Base-by-base conservation (phyloP, 805 yeast species). In the Pichia pseudocactophila region DNA sequence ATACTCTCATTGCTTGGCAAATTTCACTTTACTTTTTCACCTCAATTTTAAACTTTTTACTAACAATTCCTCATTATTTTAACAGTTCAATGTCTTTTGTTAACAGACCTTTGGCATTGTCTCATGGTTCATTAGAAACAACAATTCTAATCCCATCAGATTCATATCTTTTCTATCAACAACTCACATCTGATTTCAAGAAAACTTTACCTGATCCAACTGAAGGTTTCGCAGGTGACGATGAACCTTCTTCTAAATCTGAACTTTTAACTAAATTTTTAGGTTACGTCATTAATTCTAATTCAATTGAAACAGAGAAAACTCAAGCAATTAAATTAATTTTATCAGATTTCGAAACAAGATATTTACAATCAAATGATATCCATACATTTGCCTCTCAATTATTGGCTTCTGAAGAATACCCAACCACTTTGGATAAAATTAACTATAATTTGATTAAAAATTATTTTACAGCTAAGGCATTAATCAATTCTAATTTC, bases 61-160 rank as follows among this genome's bases (percentile, higher is more conserved):
- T 30, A 27, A 37, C 39, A 36, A 7, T 26, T 7, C 13, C 10
- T 13, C 7, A 22, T n/a, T 15, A 37, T 15, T 36, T 28, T 19
- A 26, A 30, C 17, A 28, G 7, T 28, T 18, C 10, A 42, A 41
- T 30, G 30, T 54, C 56, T 55, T 39, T 61, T 37, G 60, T 59
- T 20, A 60, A 56, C 43, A 78, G 97, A 68, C 96, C 97, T 30
- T 73, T 92, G 59, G 80, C 80, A 42, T 72, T 92, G 54, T 66
- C 80, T 45, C 95, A 87, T 58, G 97, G 96, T 45, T 68, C 84
- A 16, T 76, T 90, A 44, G 97, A 90, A 69, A 87, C 88, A 62
- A 82, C 90, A 17, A 69, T 90, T 41, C 72, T 89, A 56, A 88
- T 92, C 43, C 96, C 97, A 39, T 79, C 92, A 32, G 75, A 78